Base-by-base conservation (phyloP, 2,329 filamentous ascomycete species). In the Cercospora zeae-maydis region DNA sequence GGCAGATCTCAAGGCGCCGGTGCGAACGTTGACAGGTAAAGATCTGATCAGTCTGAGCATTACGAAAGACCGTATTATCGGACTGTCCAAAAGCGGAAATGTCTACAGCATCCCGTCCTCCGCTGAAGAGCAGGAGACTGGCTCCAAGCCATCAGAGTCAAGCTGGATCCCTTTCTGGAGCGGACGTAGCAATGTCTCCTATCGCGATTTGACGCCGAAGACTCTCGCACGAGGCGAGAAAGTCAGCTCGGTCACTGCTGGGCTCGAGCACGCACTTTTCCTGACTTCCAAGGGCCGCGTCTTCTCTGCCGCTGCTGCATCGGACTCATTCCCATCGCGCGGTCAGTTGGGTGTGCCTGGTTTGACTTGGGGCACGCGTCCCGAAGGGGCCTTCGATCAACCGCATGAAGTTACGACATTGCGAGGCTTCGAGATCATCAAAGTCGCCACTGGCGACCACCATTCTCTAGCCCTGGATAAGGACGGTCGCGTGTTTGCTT, bases 271-370 rank as follows among this genome's bases (percentile, higher is more conserved):
- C 75, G 90, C 89, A 33, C 82, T 98, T 0, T 82, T 99, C 55
- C 82, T 97, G 64, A 97, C 93, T 0, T 92, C 86, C 52, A 85
- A 84, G 58, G 95, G 95, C 0, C 90, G 93, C 42, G 84, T 98
- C 34, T 98, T 96, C 77, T 90, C 93, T 2, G 88, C 90, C n/a
- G 93, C 91, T 1, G 88, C 92, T 2, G 92, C 90, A 65, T 87
- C 87, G 16, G 84, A 89, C 61, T 83, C 87, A 57, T 98, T 90
- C 73, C 95, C 95, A 0, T 84, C 85, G 2, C 88, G 86, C 72
- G 95, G 95, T 5, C 93, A 99, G 77, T 84, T 98, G 55, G 95
- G 95, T 52, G 82, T 98, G 24, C 88, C 92, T 0, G 92, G 91
- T 0, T 78, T 98, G 49, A 89, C 84, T 13, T 98, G 91, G 90